phyloP scores from a whole-genome alignment of 495 filamentous ascomycete species.

The Sabuloglossum arenarium region DNA sequence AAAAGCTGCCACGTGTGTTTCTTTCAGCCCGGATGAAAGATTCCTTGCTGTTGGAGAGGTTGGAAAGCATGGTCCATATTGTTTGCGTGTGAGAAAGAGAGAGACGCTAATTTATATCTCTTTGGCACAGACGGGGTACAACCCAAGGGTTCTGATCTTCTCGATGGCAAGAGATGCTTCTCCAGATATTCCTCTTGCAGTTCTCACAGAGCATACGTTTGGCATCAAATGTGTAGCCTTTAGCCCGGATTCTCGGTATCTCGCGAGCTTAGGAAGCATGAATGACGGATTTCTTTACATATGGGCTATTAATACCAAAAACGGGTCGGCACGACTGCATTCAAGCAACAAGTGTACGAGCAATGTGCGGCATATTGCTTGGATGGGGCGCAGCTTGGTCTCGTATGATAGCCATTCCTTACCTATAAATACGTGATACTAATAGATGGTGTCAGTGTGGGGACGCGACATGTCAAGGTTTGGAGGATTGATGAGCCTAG shows the following conservation, averaged over 20 bases:
- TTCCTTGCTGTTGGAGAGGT: constrained; percentile 85
- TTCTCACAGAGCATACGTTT: constrained; percentile 73
- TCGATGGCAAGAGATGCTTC: constrained; percentile 52
- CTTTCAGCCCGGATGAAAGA: constrained; percentile 72
- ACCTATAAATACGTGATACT: neutral
- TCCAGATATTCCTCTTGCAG: constrained; percentile 63
- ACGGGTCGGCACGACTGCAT: constrained; percentile 67
- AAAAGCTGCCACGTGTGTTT: constrained; percentile 90
- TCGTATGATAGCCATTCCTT: constrained; percentile 26
- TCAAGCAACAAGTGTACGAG: constrained; percentile 90
- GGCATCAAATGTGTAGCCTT: constrained; percentile 79
- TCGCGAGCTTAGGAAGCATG: constrained; percentile 68
- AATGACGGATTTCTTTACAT: constrained; percentile 92
- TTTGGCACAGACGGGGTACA: constrained; percentile 53
- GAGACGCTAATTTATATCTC: neutral
- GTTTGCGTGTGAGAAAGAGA: neutral
- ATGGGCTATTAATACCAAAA: constrained; percentile 67
- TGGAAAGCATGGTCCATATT: constrained; percentile 9
- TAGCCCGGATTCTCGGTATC: constrained; percentile 65
- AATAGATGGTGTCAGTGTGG: constrained; percentile 33
- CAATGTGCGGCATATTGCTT: constrained; percentile 60
- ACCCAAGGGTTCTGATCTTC: constrained; percentile 78
- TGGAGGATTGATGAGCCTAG: constrained; percentile 58
- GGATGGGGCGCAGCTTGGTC: constrained; percentile 45
- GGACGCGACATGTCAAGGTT: constrained; percentile 80